Evolutionary conservation across 23 red algal species (phyloP).

Genomic region (Gracilariopsis chorda): DNA sequence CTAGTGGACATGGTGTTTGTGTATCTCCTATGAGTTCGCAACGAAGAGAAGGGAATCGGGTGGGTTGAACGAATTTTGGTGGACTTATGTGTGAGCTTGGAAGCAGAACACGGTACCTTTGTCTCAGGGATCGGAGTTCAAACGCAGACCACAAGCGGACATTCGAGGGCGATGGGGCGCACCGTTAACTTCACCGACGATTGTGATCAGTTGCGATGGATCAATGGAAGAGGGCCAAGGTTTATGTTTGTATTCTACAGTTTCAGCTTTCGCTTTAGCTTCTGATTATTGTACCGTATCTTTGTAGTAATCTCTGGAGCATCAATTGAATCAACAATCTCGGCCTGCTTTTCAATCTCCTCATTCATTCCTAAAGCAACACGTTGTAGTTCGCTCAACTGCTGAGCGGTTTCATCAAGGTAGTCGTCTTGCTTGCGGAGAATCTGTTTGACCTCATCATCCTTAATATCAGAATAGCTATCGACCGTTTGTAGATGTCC

Average conservation of each 20-base stretch:
- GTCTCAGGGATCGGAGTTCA: neutral
- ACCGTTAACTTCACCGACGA: no score
- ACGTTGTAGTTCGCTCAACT: neutral
- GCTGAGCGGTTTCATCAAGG: neutral
- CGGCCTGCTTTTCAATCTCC: conserved; percentile 12
- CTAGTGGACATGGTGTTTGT: neutral
- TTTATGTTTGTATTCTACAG: neutral
- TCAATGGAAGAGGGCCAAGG: no score
- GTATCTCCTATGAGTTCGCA: neutral
- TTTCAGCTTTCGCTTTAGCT: conserved; percentile 8
- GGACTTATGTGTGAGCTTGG: no score
- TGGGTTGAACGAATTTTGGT: neutral
- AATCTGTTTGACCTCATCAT: neutral
- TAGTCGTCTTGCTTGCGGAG: neutral
- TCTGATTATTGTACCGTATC: neutral
- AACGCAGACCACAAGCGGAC: neutral
- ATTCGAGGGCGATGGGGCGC: neutral
- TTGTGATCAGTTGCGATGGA: no score
- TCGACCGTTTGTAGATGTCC: neutral
- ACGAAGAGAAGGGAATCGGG: neutral
- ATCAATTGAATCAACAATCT: conserved; percentile 11
- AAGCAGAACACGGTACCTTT: neutral
- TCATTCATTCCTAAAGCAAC: neutral
- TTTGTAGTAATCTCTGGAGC: conserved; percentile 6
- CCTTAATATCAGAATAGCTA: neutral